Evolutionary conservation across 169 alveolate genomes (phyloP).

Genomic region (Eimeria sp.): DNA sequence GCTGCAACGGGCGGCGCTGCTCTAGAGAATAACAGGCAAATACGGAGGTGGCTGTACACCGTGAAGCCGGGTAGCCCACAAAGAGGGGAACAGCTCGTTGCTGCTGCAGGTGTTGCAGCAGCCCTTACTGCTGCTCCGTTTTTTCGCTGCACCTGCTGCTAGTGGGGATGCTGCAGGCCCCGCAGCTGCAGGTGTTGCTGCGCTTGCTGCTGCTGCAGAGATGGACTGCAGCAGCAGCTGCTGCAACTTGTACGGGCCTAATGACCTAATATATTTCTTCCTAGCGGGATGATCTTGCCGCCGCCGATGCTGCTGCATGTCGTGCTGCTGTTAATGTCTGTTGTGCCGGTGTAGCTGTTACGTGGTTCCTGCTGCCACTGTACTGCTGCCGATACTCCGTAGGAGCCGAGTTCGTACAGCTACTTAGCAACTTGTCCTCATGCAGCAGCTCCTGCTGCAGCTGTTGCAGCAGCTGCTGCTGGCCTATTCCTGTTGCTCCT

Average conservation of each 20-base stretch:
- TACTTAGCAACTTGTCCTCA: background rate
- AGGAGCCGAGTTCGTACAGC: background rate
- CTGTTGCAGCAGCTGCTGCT: slow-evolving; percentile 28
- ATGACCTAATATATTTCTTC: background rate
- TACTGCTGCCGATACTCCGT: background rate
- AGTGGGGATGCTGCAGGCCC: background rate
- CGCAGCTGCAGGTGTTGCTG: slow-evolving; percentile 19
- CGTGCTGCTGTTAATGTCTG: background rate
- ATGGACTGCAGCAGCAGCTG: background rate
- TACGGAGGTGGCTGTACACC: slow-evolving; percentile 4
- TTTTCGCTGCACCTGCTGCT: background rate
- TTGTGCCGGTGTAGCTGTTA: background rate
- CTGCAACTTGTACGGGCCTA: background rate
- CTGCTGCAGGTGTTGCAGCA: background rate
- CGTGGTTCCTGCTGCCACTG: background rate
- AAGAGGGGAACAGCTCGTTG: background rate
- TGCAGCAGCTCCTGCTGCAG: background rate
- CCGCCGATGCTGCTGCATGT: background rate
- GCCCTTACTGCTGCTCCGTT: too few species aligned
- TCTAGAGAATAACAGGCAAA: background rate
- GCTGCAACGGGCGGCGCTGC: slow-evolving; percentile 18
- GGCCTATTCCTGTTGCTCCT: background rate
- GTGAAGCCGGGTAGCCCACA: slow-evolving; percentile 7
- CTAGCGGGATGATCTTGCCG: background rate
- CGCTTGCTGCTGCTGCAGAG: background rate